phyloP scores from a whole-genome alignment of 192 early-diverging fungal genomes.

The Gigaspora rosea region DNA sequence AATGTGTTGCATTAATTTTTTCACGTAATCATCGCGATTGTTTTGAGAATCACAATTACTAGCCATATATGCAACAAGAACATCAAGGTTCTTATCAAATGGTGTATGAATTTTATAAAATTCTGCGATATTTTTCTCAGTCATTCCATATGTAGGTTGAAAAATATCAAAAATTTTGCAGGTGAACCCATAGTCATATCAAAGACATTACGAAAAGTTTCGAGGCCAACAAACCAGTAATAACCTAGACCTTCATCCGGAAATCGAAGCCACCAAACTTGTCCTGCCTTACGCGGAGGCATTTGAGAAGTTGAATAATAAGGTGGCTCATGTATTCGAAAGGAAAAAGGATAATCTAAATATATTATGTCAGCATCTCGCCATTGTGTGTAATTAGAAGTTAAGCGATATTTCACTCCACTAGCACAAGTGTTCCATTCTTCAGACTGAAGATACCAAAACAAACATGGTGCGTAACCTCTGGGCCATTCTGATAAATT shows the following conservation, averaged over 20 bases:
- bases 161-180: constrained; percentile 29
- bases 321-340: constrained; percentile 19
- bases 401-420: not conserved
- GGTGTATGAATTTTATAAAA: constrained; percentile 14
- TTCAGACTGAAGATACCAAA: constrained; percentile 2
- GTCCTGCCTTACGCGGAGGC: constrained; percentile 33
- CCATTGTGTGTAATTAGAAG: constrained; percentile 36
- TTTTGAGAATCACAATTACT: constrained; percentile 36
- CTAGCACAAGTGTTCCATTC: not conserved
- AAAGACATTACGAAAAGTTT: constrained; percentile 29
- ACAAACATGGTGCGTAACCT: constrained; percentile 6
- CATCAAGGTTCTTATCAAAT: constrained; percentile 17
- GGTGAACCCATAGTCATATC: constrained; percentile 37
- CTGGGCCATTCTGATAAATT: not conserved
- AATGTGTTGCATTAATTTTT: constrained; percentile 23
- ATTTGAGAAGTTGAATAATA: constrained; percentile 25
- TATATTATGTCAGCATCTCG: constrained; percentile 33
- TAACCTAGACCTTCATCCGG: constrained; percentile 17
- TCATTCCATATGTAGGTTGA: not conserved
- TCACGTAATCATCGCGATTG: constrained; percentile 34
- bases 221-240: constrained; percentile 24
- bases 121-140: not conserved
- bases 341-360: constrained; percentile 29
- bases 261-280: constrained; percentile 32
- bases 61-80: constrained; percentile 29